Evolutionary conservation across 805 yeast genomes (phyloP), one percentile per base, ranked within the genome.

Genomic region (Starmerella vaccinii): DNA sequence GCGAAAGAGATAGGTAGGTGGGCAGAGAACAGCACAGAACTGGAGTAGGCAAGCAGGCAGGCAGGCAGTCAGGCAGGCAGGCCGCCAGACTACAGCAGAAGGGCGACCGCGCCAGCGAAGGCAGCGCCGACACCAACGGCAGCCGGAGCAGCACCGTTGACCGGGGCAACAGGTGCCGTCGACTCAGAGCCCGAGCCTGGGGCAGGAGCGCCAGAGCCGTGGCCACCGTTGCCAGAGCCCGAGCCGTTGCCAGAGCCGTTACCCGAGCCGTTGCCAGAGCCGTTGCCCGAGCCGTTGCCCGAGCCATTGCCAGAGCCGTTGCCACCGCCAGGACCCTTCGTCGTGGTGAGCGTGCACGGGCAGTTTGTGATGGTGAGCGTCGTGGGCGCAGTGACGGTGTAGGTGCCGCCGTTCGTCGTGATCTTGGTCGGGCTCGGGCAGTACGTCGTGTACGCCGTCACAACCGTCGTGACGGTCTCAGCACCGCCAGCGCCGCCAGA

Each of bases 291-390:
- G 37, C 15, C 15, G 9, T 26, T 6, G 23, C 10, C 22, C 12
- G 39, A 5, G 13, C 22, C 18, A 4, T 7, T 13, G 16, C 18
- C 12, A 8, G 39, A 5, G 22, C 23, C 39, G 8, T 26, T 26
- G 6, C 35, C 35, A n/a, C 41, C 27, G 13, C 41, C 15, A 21
- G 13, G 18, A 22, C 43, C 38, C 21, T 9, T 19, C 12, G 40
- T 5, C 9, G 5, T 43, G 9, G 49, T 45, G 23, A 48, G 16
- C 8, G 57, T 54, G 54, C 57, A 54, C 4, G 56, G 56, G 37
- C 57, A 54, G 50, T 54, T 47, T 9, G 56, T 54, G 44, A 54
- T 49, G n/a, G 57, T 54, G 19, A 54, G 19, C 15, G 46, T 44
- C 13, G 50, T 47, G 13, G 56, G 24, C 7, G 24, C 47, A 8